Percentiles rank a stretch among this genome's conserved stretches.
Evolutionary conservation across 768 basidiomycete species (phyloP).

Genomic region (Panaeolus papilionaceus): DNA sequence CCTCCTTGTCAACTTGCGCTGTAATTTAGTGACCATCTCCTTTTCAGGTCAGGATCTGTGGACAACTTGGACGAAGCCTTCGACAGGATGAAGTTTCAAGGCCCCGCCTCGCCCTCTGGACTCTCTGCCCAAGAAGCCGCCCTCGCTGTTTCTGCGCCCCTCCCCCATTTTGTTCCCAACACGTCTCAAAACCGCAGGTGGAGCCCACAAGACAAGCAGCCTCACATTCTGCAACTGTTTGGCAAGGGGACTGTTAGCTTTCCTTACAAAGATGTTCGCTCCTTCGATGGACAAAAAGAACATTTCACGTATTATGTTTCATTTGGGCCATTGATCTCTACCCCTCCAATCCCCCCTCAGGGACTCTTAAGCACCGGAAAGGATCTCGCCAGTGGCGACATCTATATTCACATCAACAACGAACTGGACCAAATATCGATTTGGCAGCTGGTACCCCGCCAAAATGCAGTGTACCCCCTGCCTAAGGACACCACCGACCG

Average conservation of each 20-base stretch:
- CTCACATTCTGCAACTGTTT: not conserved
- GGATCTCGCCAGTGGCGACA: not conserved
- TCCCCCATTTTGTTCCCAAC: not conserved
- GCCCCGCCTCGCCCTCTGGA: too few relatives aligned
- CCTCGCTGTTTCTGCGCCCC: not conserved
- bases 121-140: not conserved
- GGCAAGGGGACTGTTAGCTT: not conserved
- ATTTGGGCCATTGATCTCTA: not conserved
- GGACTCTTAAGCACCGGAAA: not conserved
- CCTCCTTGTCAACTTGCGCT: too few relatives aligned
- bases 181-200: not conserved
- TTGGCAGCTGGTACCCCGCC: not conserved
- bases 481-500: not conserved
- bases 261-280: not conserved
- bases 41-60: too few relatives aligned
- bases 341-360: not conserved
- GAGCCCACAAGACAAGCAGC: not conserved
- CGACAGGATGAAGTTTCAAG: too few relatives aligned
- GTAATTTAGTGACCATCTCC: too few relatives aligned
- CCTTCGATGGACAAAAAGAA: not conserved
- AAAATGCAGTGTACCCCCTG: not conserved
- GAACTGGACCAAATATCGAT: not conserved
- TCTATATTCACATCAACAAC: not conserved
- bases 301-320: not conserved
- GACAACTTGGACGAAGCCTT: too few relatives aligned